Base-by-base conservation (phyloP, 75 land plant species). In the Picea glauca region DNA sequence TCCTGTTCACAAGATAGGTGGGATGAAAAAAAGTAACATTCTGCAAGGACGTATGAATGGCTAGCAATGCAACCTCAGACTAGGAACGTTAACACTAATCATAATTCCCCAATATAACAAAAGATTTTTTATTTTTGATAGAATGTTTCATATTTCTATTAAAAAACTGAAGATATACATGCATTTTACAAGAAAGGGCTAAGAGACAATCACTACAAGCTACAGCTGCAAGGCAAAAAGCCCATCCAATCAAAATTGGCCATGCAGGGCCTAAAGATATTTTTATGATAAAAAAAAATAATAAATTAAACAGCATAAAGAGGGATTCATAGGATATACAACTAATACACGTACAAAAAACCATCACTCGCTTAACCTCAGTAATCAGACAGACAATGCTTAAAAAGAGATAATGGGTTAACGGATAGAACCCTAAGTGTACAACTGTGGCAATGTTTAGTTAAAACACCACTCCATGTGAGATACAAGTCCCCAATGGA, bases 1-100 rank as follows among this genome's bases (percentile, higher is more conserved):
- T 85, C 88, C 90, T 91, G 79, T 61, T 62, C n/a, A 21, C 35
- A 61, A 59, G 46, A 57, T 12, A 31, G 14, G n/a, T 7, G 50
- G 23, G 8, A 50, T 50, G 50, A n/a, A 15, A 43, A 80, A 18
- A 30, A 13, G 8, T 9, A 60, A 14, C 32, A 75, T 40, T 60
- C 14, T 40, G 32, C 13, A 31, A 3, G 26, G 38, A 21, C 8
- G 43, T 43, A 18, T 43, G n/a, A 23, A 43, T 70, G 74, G 20
- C 43, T 20, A 38, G 46, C 13, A n/a, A 40, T 14, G 74, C n/a
- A 70, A n/a, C 4, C 23, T 40, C n/a, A 8, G 74, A 70, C 43
- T 43, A 70, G 13, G 43, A 70, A 70, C 20, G 31, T 26, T 18
- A 40, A 68, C 72, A 9, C 56, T 50, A 50, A 50, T 50, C 9